These are phyloP conservation scores for Pythium guiyangense DNA, from an alignment of 352 stramenopile genomes.

Conservation along the genomic window DNA sequence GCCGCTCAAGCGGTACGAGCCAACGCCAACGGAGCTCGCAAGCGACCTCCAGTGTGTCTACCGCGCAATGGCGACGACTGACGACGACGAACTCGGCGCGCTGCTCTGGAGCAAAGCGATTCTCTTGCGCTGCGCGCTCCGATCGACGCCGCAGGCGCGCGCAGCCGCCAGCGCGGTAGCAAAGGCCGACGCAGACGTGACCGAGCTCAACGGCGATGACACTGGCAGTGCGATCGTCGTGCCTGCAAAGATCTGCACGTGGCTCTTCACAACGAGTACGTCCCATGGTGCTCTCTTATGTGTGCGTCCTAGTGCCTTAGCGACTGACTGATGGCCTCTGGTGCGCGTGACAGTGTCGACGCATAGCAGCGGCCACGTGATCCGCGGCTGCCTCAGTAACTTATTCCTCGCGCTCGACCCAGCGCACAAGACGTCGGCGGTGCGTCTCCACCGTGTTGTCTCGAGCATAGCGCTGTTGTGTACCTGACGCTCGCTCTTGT, in stretches of 20 bases:
- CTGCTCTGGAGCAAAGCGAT: constrained; percentile 77
- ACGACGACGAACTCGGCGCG: constrained; percentile 41
- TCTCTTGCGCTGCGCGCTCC: constrained; percentile 46
- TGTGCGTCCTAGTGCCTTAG: too few relatives aligned
- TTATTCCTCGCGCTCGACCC: constrained; percentile 40
- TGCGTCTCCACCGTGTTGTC: constrained; percentile 9
- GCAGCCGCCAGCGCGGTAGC: too few relatives aligned
- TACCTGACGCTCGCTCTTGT: background rate
- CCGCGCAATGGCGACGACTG: constrained; percentile 48
- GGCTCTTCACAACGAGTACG: constrained; percentile 79
- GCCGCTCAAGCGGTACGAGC: constrained; percentile 48
- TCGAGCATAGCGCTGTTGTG: background rate
- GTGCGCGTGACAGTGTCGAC: constrained; percentile 67
- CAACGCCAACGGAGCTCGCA: constrained; percentile 43
- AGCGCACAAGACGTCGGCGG: constrained; percentile 3
- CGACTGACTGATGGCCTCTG: too few relatives aligned
- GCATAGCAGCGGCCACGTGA: constrained; percentile 61
- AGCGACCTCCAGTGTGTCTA: constrained; percentile 59
- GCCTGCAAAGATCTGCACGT: constrained; percentile 56
- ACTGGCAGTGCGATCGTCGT: constrained; percentile 16
- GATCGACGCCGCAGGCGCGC: constrained; percentile 5
- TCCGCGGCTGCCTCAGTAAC: constrained; percentile 70
- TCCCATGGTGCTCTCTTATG: background rate
- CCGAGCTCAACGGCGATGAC: background rate
- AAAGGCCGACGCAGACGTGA: background rate